Conservation (phyloP, 495 filamentous ascomycete species). For the Aspergillus avenaceus region DNA sequence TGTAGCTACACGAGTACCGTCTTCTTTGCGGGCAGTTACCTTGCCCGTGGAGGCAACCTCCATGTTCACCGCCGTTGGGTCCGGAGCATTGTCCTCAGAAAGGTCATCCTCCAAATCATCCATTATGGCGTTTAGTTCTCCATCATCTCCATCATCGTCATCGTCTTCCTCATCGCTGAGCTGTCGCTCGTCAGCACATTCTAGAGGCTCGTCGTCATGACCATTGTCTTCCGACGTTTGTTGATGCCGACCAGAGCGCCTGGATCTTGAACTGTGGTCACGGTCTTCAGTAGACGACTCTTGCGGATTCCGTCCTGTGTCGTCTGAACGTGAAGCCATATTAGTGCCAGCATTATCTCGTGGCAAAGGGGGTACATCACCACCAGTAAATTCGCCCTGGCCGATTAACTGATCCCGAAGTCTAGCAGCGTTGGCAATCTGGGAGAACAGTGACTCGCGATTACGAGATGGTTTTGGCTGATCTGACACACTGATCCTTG, state of each 20-base stretch:
- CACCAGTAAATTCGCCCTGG: constrained; percentile 21
- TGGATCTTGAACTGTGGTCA: constrained; percentile 30
- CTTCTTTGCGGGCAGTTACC: constrained; percentile 94
- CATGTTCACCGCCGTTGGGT: constrained; percentile 87
- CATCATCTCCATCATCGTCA: constrained; percentile 63
- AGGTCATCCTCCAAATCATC: constrained; percentile 89
- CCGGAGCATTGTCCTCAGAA: constrained; percentile 65
- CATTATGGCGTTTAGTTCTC: constrained; percentile 78
- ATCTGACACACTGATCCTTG: constrained; percentile 80
- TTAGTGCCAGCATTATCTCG: constrained; percentile 21
- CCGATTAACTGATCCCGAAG: constrained; percentile 41
- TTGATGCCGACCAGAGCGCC: constrained; percentile 48
- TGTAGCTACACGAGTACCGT: constrained; percentile 85
- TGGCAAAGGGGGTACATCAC: constrained; percentile 25
- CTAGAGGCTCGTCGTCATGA: constrained; percentile 60
- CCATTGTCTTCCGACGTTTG: constrained; percentile 53
- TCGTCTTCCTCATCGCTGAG: constrained; percentile 70
- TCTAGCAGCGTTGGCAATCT: constrained; percentile 72
- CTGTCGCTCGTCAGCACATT: constrained; percentile 92
- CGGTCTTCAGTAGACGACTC: constrained; percentile 23
- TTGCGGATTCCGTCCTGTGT: constrained; percentile 23
- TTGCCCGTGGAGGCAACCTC: constrained; percentile 88
- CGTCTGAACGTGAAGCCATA: constrained; percentile 22
- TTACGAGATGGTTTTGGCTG: constrained; percentile 64
- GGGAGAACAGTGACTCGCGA: constrained; percentile 67